Conservation (phyloP, 352 stramenopile species). For the Globisporangium nagaii region DNA sequence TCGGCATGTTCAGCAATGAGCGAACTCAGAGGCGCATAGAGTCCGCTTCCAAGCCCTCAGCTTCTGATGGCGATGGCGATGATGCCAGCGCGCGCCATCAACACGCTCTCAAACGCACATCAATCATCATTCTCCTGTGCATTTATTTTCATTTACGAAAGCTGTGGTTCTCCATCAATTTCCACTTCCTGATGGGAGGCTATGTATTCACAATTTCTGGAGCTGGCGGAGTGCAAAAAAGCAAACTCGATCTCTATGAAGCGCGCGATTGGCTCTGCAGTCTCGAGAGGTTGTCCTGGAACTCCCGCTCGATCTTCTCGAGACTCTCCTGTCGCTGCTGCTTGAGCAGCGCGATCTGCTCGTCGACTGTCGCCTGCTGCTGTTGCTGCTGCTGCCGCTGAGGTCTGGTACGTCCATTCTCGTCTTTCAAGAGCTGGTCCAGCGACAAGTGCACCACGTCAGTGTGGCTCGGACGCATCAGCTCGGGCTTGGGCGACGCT, state of each 20-base stretch:
- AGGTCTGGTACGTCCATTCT: background rate
- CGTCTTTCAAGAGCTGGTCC: slow-evolving; percentile 3
- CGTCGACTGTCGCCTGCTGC: slow-evolving; percentile 14
- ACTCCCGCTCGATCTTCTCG: slow-evolving; percentile 30
- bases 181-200: background rate
- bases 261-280: slow-evolving; percentile 17
- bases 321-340: slow-evolving; percentile 23
- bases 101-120: background rate
- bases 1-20: background rate
- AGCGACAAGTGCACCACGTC: slow-evolving; percentile 14
- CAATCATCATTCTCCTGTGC: too few relatives aligned
- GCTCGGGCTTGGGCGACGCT: background rate
- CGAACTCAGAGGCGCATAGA: too few relatives aligned
- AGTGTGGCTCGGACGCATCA: slow-evolving; percentile 7
- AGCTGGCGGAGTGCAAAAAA: too few relatives aligned
- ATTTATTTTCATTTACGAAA: slow-evolving; percentile 1
- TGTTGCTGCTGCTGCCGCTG: background rate
- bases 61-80: too few relatives aligned
- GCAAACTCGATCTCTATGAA: background rate
- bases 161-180: slow-evolving; percentile 5
- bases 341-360: slow-evolving; percentile 29
- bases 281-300: slow-evolving; percentile 26
- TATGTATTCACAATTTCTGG: background rate
- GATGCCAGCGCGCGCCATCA: background rate
- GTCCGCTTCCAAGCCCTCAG: too few relatives aligned